Evolutionary conservation across 1,284 basidiomycete genomes (phyloP), one percentile per base, ranked within the genome.

Genomic region (Boletellus sp.): DNA sequence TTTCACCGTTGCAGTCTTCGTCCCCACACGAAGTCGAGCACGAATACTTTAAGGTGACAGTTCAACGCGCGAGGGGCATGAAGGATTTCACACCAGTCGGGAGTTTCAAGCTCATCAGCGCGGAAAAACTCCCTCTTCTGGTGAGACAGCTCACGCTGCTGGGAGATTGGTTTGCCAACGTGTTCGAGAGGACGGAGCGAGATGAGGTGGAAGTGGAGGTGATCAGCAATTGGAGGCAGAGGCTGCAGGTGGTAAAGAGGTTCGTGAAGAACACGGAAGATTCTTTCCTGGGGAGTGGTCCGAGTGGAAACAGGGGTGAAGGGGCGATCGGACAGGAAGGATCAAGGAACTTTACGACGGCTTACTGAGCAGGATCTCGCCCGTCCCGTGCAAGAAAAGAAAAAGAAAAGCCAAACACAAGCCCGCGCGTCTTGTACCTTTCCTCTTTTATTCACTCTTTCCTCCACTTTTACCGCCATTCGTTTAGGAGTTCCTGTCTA

Each of bases 71-170:
- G 1, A 73, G 74, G 0, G 89, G 91, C 20, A 94, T 97, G 83
- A 85, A 89, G 8, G 91, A 94, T 57, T 95, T 96, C 67, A 80
- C 84, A 0, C 93, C 94, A 1, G 76, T 96, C 35, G 93, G 93
- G 16, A 82, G 87, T 58, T 94, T 91, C 76, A 95, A 95, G 72
- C 78, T 97, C 51, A 88, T 97, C 36, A 94, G 91, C 5, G 86
- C 88, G 8, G 79, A 84, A 52, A 87, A 83, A 51, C 73, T 98
- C 9, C 90, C 94, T 2, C 70, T 86, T 17, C 74, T 95, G 36
- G 82, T 95, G 25, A 77, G 94, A 21, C 91, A 95, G 61, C 78
- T 96, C 39, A 86, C 89, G 52, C 71, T 94, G 38, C 72, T 94
- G 45, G 81, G 88, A 3, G 90, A 94, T 68, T 89, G 91, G 79